phyloP scores from a whole-genome alignment of 805 yeast genomes.

The Diddensiella santjacobensis region DNA sequence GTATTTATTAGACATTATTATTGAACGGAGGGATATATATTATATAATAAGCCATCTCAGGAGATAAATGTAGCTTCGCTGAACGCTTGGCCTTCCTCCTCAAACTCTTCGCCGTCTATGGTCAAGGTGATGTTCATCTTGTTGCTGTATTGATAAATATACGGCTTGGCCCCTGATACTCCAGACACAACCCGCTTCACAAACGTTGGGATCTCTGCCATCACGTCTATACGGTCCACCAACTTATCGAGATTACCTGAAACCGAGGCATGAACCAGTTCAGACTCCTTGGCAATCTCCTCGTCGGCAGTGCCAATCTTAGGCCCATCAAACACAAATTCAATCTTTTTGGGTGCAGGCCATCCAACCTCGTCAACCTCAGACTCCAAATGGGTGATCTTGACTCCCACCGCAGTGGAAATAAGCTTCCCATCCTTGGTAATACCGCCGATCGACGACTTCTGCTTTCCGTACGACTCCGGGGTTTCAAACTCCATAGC shows the following conservation, averaged over 20 bases:
- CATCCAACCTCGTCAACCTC: constrained; percentile 71
- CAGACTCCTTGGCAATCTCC: constrained; percentile 31
- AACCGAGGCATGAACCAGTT: constrained; percentile 44
- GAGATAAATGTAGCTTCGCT: constrained; percentile 79
- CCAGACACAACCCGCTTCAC: constrained; percentile 91
- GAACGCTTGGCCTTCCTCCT: constrained; percentile 64
- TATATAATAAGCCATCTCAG: constrained; percentile 14
- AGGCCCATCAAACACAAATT: constrained; percentile 54
- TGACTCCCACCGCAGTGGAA: constrained; percentile 62
- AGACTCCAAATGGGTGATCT: constrained; percentile 53
- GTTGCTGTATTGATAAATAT: constrained; percentile 86
- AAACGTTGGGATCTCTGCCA: constrained; percentile 94
- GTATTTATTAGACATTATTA: constrained; percentile 1
- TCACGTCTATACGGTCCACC: constrained; percentile 92
- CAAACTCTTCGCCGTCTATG: constrained; percentile 38
- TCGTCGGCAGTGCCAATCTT: constrained; percentile 44
- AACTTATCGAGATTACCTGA: constrained; percentile 57
- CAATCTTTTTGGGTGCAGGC: constrained; percentile 74
- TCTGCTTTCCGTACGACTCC: constrained; percentile 75
- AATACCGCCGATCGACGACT: constrained; percentile 75
- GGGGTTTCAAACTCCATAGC: constrained; percentile 97
- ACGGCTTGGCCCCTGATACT: constrained; percentile 95
- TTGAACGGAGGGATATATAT: neutral
- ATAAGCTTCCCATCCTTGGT: constrained; percentile 61
- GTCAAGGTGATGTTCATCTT: constrained; percentile 48